Conservation (phyloP, 73 alveolate species). For the Paraurostyla sp. region DNA sequence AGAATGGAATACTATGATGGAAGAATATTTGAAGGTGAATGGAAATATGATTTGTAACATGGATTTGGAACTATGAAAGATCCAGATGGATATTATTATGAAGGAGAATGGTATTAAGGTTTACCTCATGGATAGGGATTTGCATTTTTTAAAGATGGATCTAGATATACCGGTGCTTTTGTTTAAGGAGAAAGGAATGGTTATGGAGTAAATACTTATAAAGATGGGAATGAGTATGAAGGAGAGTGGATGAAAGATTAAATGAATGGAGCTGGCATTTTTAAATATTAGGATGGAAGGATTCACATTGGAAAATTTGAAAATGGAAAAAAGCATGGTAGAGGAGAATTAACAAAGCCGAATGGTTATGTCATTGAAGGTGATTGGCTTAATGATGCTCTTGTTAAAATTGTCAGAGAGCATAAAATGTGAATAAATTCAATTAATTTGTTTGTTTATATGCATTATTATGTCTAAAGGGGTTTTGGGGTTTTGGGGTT, state of each 20-base stretch:
- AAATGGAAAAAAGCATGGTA: constrained; percentile 53
- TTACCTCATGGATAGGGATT: constrained; percentile 41
- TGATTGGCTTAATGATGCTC: constrained; percentile 41
- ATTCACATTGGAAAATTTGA: constrained; percentile 37
- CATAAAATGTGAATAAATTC: neutral
- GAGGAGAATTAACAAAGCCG: constrained; percentile 51
- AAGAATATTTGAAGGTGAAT: constrained; percentile 51
- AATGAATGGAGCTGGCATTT: constrained; percentile 53
- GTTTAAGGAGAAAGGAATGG: constrained; percentile 55
- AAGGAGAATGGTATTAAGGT: constrained; percentile 46
- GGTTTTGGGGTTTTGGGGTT: too few species aligned
- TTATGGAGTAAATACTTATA: constrained; percentile 37
- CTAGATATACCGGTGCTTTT: constrained; percentile 33
- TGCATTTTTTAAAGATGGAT: constrained; percentile 27
- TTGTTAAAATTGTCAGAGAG: constrained; percentile 18
- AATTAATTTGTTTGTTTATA: too few species aligned
- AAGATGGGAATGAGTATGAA: constrained; percentile 54
- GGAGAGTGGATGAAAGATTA: constrained; percentile 63
- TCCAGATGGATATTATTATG: constrained; percentile 57
- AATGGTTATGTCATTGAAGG: constrained; percentile 49
- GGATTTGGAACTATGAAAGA: constrained; percentile 36
- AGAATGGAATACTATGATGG: constrained; percentile 2
- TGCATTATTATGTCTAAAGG: too few species aligned
- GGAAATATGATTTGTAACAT: constrained; percentile 13
- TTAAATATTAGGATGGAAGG: constrained; percentile 46